These are phyloP conservation scores for Lasiodiplodia sp. DNA, from an alignment of 2,329 filamentous ascomycete species.

Conservation along the genomic window DNA sequence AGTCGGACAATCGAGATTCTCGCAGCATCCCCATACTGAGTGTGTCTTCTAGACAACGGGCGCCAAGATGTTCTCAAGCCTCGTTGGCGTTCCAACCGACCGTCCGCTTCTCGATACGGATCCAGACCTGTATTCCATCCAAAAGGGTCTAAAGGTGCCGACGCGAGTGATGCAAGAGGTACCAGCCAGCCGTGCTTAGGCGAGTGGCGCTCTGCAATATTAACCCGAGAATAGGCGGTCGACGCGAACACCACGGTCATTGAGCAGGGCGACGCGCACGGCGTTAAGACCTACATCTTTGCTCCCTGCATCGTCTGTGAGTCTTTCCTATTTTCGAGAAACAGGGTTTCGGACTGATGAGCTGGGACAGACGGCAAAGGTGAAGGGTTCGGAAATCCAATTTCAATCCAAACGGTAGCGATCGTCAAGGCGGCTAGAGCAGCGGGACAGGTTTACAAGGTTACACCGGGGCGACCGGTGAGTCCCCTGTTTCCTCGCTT, in stretches of 20 bases:
- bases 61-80: constrained; percentile 61
- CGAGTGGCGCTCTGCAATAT: background rate
- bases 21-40: background rate
- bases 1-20: background rate
- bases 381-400: constrained; percentile 59
- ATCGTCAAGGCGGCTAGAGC: constrained; percentile 57
- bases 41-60: constrained; percentile 49
- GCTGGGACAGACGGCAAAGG: constrained; percentile 49
- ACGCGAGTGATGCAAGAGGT: constrained; percentile 39
- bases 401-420: constrained; percentile 60
- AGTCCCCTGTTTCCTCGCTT: constrained; percentile 24
- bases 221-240: constrained; percentile 44
- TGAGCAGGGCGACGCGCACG: constrained; percentile 51
- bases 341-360: background rate
- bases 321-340: background rate
- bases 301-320: constrained; percentile 61
- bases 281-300: constrained; percentile 62
- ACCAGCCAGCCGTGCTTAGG: background rate
- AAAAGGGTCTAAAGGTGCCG: constrained; percentile 46
- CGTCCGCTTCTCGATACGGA: constrained; percentile 54
- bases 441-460: constrained; percentile 51
- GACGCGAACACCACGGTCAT: constrained; percentile 54
- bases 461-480: constrained; percentile 50
- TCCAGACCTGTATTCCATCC: constrained; percentile 52
- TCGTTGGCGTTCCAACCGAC: constrained; percentile 54